Evolutionary conservation across 768 basidiomycete species (phyloP).

Genomic region (Trametes coccinea): DNA sequence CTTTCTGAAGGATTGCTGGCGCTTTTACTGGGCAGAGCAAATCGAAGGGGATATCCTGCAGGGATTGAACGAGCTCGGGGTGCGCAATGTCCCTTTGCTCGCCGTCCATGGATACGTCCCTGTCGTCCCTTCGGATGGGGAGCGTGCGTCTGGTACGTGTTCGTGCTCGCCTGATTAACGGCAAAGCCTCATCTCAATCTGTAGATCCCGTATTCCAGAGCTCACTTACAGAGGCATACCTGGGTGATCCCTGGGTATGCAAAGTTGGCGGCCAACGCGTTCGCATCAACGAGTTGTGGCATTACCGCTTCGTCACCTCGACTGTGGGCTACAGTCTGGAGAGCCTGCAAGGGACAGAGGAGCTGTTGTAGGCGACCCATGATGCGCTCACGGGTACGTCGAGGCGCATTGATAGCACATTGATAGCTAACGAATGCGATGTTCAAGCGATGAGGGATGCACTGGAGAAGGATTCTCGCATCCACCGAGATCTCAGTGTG

Average conservation of each 20-base stretch:
- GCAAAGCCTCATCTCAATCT: no score
- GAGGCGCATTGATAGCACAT: no score
- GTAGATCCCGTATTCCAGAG: not conserved
- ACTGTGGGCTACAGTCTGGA: not conserved
- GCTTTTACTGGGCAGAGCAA: not conserved
- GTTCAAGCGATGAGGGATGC: constrained; percentile 10
- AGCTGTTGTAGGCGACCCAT: not conserved
- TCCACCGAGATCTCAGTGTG: constrained; percentile 11
- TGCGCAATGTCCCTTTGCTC: constrained; percentile 6
- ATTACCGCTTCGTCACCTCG: not conserved
- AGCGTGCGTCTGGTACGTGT: no score
- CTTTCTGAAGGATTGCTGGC: constrained; percentile 18
- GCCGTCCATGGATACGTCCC: constrained; percentile 5
- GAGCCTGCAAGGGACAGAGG: constrained; percentile 6
- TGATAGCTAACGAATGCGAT: no score
- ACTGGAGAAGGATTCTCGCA: not conserved
- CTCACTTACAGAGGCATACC: not conserved
- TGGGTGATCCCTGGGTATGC: not conserved
- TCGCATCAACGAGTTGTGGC: not conserved
- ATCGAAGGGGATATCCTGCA: constrained; percentile 3
- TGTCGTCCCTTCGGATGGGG: no score
- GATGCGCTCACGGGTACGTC: constrained; percentile 2
- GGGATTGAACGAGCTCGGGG: not conserved
- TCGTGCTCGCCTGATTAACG: no score
- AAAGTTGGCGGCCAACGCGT: not conserved